Conservation (phyloP, 106 monocot species). For the Chionographis japonica region DNA sequence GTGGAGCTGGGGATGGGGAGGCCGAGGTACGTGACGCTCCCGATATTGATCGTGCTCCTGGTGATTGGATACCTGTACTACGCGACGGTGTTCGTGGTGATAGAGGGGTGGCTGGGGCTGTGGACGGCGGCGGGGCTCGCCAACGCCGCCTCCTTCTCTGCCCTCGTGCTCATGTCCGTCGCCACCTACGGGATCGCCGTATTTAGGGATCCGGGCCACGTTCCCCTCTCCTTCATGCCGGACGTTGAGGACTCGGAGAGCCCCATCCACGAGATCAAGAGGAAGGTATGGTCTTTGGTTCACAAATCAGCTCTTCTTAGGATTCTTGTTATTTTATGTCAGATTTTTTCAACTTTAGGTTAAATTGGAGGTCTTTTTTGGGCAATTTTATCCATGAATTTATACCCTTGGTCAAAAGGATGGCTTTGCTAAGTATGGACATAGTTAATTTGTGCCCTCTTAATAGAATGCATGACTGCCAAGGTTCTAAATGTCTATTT, state of each 20-base stretch:
- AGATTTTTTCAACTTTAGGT: too few species aligned
- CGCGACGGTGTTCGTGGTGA: conserved; percentile 27
- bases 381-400: too few species aligned
- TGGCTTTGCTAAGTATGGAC: too few species aligned
- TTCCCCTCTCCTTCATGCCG: conserved; percentile 47
- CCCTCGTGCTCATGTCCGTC: conserved; percentile 29
- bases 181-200: conserved; percentile 50
- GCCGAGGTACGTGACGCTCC: conserved; percentile 50
- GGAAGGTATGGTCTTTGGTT: conserved; percentile 31
- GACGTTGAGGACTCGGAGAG: conserved; percentile 51
- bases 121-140: conserved; percentile 23
- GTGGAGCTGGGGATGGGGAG: conserved; percentile 39
- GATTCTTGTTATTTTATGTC: too few species aligned
- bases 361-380: too few species aligned
- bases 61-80: conserved; percentile 39
- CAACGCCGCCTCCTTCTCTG: conserved; percentile 43
- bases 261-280: conserved; percentile 67
- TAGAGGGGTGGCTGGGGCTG: conserved; percentile 26
- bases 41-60: conserved; percentile 39
- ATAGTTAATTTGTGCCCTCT: too few species aligned
- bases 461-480: too few species aligned
- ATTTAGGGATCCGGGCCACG: conserved; percentile 45
- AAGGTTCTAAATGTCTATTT: too few species aligned
- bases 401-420: too few species aligned
- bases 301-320: too few species aligned